Base-by-base conservation (phyloP, 192 early-diverging fungal species). In the Podila minutissima region DNA sequence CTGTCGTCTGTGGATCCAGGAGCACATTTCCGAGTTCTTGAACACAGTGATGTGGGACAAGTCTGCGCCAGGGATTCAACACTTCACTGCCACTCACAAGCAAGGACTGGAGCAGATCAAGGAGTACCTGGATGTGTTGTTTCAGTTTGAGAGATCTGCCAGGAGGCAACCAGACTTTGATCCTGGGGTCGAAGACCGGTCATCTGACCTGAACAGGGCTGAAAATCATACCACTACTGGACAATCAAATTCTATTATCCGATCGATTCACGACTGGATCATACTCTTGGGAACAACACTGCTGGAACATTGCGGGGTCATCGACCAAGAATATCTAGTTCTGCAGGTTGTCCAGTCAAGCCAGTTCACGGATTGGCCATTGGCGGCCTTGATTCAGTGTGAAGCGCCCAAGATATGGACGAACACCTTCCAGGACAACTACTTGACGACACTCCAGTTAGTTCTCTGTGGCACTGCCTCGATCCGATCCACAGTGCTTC, bases 131-230 rank as follows among this genome's bases (percentile, higher is more conserved):
- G 83, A 83, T 48, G 65, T 79, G 20, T 59, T 83, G 20, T 83
- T 77, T 59, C 64, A 76, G 20, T 76, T 83, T 59, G 82, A 83
- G 53, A 61, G 69, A 13, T 65, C 66, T 35, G 82, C 50, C 19
- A 64, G 74, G 6, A 63, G 82, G 46, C 74, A 76, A 31, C 74
- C 74, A n/a, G 82, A 83, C 48, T 83, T 83, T 55, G 66, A 76
- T 5, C 46, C 37, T 0, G 68, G 7, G 3, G 49, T 50, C 13
- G 59, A 70, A 32, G 67, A 75, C 31, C 63, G 32, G 22, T 62
- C 69, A 50, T n/a, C 48, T 11, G 51, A 32, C 26, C 3, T 17
- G 24, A 51, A 2, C 19, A 4, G 29, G 19, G 37, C 28, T 55
- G 22, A 55, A 55, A 55, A 26, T 55, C 53, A n/a, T 24, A 24